Evolutionary conservation across 2,329 filamentous ascomycete species (phyloP).

Genomic region (Aspergillus udagawae): DNA sequence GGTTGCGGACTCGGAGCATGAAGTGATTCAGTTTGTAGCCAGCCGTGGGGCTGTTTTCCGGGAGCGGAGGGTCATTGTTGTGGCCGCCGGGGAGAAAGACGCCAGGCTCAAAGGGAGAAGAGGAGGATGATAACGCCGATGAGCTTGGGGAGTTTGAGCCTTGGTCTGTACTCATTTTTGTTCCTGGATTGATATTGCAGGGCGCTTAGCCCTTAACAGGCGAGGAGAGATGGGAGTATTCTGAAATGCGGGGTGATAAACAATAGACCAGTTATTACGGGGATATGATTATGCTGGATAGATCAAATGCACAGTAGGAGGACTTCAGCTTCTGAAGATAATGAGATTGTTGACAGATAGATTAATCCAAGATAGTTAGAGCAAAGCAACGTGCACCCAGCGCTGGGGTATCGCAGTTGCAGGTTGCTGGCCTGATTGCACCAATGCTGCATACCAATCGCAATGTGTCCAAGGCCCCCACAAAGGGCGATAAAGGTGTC

Average conservation of each 20-base stretch:
- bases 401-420: not conserved
- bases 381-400: not conserved
- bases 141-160: not conserved
- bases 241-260: not conserved
- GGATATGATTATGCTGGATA: not conserved
- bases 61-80: conserved; percentile 26
- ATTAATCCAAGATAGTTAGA: not conserved
- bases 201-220: not conserved
- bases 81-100: conserved; percentile 28
- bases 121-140: not conserved
- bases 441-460: not conserved
- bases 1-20: conserved; percentile 36
- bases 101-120: conserved; percentile 21
- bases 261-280: not conserved
- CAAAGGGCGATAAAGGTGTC: not conserved
- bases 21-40: conserved; percentile 38
- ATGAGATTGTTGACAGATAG: not conserved
- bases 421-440: not conserved
- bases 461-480: not conserved
- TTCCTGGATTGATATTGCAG: not conserved
- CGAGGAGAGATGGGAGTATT: not conserved
- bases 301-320: not conserved
- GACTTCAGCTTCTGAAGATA: not conserved
- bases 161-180: not conserved
- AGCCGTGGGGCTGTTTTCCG: conserved; percentile 22